phyloP scores from a whole-genome alignment of 1,139 yeast species.

The Blastobotrys buckinghamii region DNA sequence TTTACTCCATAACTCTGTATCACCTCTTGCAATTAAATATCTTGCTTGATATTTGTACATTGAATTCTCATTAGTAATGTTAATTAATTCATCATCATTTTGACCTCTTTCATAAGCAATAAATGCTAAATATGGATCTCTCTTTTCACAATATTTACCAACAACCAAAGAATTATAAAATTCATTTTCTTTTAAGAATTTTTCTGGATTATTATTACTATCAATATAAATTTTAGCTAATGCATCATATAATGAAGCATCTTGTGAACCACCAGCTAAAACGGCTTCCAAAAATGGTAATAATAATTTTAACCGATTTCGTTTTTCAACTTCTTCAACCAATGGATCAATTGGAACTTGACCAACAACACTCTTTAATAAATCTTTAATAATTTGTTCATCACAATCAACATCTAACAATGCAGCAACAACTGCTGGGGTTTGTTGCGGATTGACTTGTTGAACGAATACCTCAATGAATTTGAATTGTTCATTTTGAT shows the following conservation, averaged over 20 bases:
- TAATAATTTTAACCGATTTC: constrained; percentile 86
- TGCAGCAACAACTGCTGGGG: constrained; percentile 96
- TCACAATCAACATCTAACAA: constrained; percentile 96
- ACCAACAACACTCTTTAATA: constrained; percentile 82
- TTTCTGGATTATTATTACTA: constrained; percentile 95
- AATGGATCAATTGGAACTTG: constrained; percentile 89
- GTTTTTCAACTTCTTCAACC: constrained; percentile 91
- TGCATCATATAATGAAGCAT: constrained; percentile 88
- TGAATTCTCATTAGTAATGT: constrained; percentile 91
- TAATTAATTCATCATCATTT: constrained; percentile 82
- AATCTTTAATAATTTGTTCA: constrained; percentile 74
- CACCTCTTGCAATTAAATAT: constrained; percentile 81
- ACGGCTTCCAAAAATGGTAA: constrained; percentile 92
- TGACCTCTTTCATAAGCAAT: constrained; percentile 95
- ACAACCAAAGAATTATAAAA: constrained; percentile 87
- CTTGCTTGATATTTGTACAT: constrained; percentile 99
- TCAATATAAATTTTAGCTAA: constrained; percentile 97
- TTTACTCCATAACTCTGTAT: constrained; percentile 69
- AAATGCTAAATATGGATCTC: constrained; percentile 97
- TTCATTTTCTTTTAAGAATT: constrained; percentile 86
- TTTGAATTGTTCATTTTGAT: constrained; percentile 92
- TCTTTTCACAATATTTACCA: constrained; percentile 97
- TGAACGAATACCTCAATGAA: constrained; percentile 97
- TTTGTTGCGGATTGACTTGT: constrained; percentile 90
- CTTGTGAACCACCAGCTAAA: constrained; percentile 80